Evolutionary conservation across 495 filamentous ascomycete genomes (phyloP).

Genomic region (Penicillium paxilli): DNA sequence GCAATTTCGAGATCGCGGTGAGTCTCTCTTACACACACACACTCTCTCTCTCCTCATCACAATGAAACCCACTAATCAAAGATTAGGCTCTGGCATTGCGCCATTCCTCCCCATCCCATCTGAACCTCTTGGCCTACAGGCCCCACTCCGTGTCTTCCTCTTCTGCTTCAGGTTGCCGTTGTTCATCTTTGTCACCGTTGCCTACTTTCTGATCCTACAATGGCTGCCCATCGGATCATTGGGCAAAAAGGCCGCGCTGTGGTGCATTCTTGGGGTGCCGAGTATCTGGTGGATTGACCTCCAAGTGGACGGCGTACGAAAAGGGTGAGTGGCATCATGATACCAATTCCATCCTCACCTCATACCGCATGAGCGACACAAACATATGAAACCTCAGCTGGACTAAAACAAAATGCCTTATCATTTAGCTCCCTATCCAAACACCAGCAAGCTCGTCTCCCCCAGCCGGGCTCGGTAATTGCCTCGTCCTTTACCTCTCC

Average conservation of each 20-base stretch:
- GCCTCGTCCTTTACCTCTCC: slow-evolving; percentile 89
- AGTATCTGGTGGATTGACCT: slow-evolving; percentile 98
- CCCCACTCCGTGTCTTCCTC: slow-evolving; percentile 65
- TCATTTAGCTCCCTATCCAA: slow-evolving; percentile 52
- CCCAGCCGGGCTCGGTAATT: slow-evolving; percentile 74
- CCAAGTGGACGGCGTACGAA: slow-evolving; percentile 91
- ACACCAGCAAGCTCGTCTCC: slow-evolving; percentile 68
- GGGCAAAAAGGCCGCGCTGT: slow-evolving; percentile 77
- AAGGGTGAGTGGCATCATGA: too few species aligned
- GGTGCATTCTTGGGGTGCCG: slow-evolving; percentile 80
- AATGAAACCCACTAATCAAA: background rate
- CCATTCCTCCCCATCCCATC: slow-evolving; percentile 84
- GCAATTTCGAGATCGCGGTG: slow-evolving; percentile 92
- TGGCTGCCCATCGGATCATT: slow-evolving; percentile 82
- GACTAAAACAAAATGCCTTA: background rate
- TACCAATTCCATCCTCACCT: background rate
- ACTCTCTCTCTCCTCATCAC: background rate
- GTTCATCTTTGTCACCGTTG: slow-evolving; percentile 63
- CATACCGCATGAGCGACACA: background rate
- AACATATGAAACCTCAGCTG: background rate
- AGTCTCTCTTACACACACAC: slow-evolving; percentile 13
- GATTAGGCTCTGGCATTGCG: slow-evolving; percentile 85
- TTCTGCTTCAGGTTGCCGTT: slow-evolving; percentile 80
- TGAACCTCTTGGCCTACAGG: slow-evolving; percentile 56
- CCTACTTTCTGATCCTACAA: slow-evolving; percentile 81